phyloP scores from a whole-genome alignment of 805 yeast genomes.

The Kodamaea laetipori region DNA sequence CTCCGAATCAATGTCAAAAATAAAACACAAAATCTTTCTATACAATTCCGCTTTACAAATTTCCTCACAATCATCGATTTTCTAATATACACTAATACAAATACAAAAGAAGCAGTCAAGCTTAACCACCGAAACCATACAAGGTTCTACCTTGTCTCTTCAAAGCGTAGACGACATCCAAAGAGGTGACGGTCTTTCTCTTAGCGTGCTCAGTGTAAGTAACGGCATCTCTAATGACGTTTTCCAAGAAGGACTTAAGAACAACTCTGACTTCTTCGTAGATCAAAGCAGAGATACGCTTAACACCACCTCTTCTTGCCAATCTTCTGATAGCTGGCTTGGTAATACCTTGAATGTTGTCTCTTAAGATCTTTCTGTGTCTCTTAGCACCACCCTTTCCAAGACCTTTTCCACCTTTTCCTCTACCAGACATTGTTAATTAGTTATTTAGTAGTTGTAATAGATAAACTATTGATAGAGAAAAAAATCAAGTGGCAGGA shows the following conservation, averaged over 20 bases:
- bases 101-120: slow-evolving; percentile 14
- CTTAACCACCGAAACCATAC: slow-evolving; percentile 99
- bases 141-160: slow-evolving; percentile 99
- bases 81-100: slow-evolving; percentile 29
- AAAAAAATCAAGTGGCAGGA: background rate
- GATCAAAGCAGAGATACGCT: slow-evolving; percentile 98
- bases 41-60: background rate
- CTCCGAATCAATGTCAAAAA: no score
- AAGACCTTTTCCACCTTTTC: slow-evolving; percentile 99
- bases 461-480: slow-evolving; percentile 14
- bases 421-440: slow-evolving; percentile 89
- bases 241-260: slow-evolving; percentile 91
- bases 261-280: slow-evolving; percentile 99
- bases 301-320: slow-evolving; percentile 99
- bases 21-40: no score
- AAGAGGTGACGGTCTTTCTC: slow-evolving; percentile 99
- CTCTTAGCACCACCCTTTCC: slow-evolving; percentile 99
- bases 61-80: slow-evolving; percentile 13
- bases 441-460: slow-evolving; percentile 14
- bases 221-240: slow-evolving; percentile 98
- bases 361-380: slow-evolving; percentile 99
- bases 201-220: slow-evolving; percentile 99
- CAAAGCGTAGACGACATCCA: slow-evolving; percentile 98
- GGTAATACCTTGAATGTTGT: slow-evolving; percentile 99
- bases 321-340: slow-evolving; percentile 99